These are phyloP conservation scores for Stellera chamaejasme DNA, from an alignment of 345 rosid species.

Conservation along the genomic window DNA sequence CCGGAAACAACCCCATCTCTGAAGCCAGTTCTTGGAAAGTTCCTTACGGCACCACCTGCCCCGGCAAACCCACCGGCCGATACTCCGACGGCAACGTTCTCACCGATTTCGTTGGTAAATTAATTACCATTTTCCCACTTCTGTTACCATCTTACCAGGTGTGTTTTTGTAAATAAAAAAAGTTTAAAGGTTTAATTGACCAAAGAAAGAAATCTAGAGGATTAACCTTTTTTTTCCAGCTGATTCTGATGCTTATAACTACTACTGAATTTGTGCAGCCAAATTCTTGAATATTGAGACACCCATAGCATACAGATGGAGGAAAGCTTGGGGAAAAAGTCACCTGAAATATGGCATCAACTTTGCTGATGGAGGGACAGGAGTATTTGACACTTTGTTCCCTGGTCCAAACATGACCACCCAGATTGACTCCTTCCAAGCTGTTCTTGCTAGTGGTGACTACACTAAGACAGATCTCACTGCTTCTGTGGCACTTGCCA, in stretches of 20 bases:
- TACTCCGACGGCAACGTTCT: constrained; percentile 52
- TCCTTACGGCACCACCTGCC: constrained; percentile 56
- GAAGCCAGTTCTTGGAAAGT: constrained; percentile 34
- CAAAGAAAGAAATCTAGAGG: too few relatives aligned
- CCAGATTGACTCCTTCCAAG: constrained; percentile 54
- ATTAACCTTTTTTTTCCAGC: too few relatives aligned
- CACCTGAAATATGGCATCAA: constrained; percentile 52
- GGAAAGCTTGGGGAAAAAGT: constrained; percentile 16
- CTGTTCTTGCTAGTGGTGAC: constrained; percentile 23
- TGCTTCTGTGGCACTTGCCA: constrained; percentile 46
- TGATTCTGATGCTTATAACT: too few relatives aligned
- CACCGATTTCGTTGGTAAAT: constrained; percentile 43
- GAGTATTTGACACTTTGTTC: constrained; percentile 48
- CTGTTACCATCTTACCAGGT: not conserved
- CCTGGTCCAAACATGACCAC: constrained; percentile 59
- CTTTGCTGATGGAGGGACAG: constrained; percentile 79
- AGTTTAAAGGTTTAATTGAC: not conserved
- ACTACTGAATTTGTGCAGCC: constrained; percentile 29
- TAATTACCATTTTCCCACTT: not conserved
- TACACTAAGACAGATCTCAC: constrained; percentile 27
- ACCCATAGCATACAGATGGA: constrained; percentile 57
- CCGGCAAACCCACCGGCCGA: constrained; percentile 58
- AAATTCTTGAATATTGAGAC: constrained; percentile 45
- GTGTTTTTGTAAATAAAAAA: not conserved
- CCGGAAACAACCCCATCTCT: constrained; percentile 39